phyloP scores from a whole-genome alignment of 148 eudicot species.

The Rheum nobile region DNA sequence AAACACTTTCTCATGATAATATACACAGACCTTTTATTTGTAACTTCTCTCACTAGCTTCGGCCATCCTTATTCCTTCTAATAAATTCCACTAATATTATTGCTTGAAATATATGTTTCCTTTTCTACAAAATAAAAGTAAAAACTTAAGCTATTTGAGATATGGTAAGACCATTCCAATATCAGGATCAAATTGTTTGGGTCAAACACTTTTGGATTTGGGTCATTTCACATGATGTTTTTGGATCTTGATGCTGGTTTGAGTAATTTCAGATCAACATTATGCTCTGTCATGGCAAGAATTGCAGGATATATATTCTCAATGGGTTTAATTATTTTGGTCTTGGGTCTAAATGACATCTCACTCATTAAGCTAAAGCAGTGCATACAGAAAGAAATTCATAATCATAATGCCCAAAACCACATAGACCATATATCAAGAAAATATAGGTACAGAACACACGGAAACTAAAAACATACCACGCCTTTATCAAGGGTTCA shows the following conservation, averaged over 20 bases:
- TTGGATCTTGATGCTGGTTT: neutral
- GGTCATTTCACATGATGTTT: neutral
- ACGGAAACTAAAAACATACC: slow-evolving; percentile 39
- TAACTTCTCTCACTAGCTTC: neutral
- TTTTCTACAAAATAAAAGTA: too few species aligned
- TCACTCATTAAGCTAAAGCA: too few species aligned
- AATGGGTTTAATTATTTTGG: too few species aligned
- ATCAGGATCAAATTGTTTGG: neutral
- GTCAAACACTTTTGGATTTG: too few species aligned
- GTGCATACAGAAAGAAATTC: too few species aligned
- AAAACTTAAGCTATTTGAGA: too few species aligned
- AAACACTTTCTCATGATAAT: too few species aligned
- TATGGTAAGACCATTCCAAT: neutral
- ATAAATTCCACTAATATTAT: neutral
- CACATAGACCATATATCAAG: slow-evolving; percentile 1
- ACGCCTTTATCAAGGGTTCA: too few species aligned
- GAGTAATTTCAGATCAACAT: too few species aligned
- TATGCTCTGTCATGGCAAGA: too few species aligned
- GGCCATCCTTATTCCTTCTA: neutral
- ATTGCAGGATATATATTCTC: too few species aligned
- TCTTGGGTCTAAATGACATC: too few species aligned
- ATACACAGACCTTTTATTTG: neutral
- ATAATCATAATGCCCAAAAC: neutral
- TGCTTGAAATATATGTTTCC: neutral
- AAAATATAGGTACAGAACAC: neutral